Evolutionary conservation across 176 grass and related monocot genomes (phyloP).

Genomic region (Canna indica): DNA sequence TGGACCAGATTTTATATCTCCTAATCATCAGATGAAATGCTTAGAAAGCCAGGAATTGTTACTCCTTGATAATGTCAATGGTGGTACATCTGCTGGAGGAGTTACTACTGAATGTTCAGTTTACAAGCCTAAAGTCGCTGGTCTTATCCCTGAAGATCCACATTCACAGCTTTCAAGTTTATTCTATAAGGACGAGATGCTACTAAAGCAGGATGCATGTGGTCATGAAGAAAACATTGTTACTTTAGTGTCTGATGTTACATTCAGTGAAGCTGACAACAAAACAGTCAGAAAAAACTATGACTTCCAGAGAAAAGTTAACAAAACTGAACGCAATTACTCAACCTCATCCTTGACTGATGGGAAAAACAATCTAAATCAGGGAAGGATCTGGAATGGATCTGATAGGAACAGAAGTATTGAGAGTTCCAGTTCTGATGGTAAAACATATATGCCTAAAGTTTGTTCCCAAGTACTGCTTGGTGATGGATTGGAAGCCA

Average conservation of each 20-base stretch:
- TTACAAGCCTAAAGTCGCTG: background rate
- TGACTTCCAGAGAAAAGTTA: background rate
- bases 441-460: background rate
- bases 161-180: background rate
- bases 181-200: background rate
- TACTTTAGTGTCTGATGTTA: background rate
- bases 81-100: background rate
- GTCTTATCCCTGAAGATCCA: conserved; percentile 4
- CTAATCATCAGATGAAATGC: background rate
- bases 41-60: background rate
- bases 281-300: background rate
- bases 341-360: background rate
- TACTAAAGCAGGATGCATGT: background rate
- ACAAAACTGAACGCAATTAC: background rate
- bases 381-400: conserved; percentile 9
- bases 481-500: background rate
- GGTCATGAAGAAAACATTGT: background rate
- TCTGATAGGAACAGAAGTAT: background rate
- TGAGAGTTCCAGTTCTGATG: conserved; percentile 11
- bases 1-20: background rate
- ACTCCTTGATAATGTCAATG: background rate
- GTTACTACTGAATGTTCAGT: background rate
- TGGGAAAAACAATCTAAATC: conserved; percentile 1
- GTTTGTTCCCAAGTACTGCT: background rate
- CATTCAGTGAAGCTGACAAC: background rate